Conservation (phyloP, 75 land plant genomes). For the Azolla pinnata region DNA sequence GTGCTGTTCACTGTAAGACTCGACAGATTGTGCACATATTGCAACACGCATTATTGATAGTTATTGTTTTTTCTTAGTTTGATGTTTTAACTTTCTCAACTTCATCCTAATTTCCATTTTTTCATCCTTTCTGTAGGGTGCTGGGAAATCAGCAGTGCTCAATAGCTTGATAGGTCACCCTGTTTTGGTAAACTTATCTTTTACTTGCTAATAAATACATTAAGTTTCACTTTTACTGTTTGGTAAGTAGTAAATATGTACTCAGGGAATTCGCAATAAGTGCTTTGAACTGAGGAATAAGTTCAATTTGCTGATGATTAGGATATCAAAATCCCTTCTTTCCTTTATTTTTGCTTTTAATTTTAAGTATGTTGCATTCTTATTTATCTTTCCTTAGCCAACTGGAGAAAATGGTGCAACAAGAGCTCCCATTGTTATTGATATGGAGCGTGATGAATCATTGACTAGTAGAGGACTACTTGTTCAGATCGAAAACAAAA, state of each 20-base stretch:
- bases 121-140: conserved; percentile 45
- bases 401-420: conserved; percentile 99
- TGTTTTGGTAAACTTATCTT: conserved; percentile 83
- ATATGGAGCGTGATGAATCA: conserved; percentile 54
- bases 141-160: conserved; percentile 94
- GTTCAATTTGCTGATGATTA: too few relatives aligned
- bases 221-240: too few relatives aligned
- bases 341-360: too few relatives aligned
- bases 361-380: too few relatives aligned
- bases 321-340: too few relatives aligned
- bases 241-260: too few relatives aligned
- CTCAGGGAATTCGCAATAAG: too few relatives aligned
- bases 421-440: conserved; percentile 83
- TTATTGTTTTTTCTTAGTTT: not conserved
- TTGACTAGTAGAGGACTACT: conserved; percentile 51
- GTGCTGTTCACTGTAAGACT: too few relatives aligned
- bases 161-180: conserved; percentile 96
- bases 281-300: too few relatives aligned
- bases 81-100: not conserved
- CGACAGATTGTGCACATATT: too few relatives aligned
- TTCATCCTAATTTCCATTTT: not conserved
- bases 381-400: too few relatives aligned
- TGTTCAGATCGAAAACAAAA: conserved; percentile 71
- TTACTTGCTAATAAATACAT: not conserved
- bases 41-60: too few relatives aligned